A percentile compares a stretch with the other conserved stretches of the same genome.
Evolutionary conservation across 306 rosid genomes (phyloP).

Genomic region (Cucurbita argyrosperma): DNA sequence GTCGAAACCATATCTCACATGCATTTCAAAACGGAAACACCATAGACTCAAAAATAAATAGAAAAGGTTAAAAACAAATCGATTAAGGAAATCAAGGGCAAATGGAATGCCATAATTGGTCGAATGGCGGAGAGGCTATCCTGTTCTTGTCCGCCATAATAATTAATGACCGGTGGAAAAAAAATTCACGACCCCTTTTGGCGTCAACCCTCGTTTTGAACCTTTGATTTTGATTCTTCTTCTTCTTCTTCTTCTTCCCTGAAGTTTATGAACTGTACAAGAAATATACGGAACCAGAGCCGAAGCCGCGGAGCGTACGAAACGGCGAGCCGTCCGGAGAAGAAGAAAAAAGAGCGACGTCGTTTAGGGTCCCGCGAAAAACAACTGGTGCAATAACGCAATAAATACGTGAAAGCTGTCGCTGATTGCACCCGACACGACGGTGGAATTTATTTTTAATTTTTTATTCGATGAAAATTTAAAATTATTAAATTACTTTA

Average conservation of each 20-base stretch:
- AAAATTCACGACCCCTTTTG: neutral
- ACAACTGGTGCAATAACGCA: neutral
- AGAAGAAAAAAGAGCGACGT: neutral
- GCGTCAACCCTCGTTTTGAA: neutral
- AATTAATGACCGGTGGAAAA: constrained; percentile 1
- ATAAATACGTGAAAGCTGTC: neutral
- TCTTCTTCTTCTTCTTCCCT: neutral
- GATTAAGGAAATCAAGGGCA: neutral
- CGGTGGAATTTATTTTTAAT: neutral
- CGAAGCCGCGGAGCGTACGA: neutral
- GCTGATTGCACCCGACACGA: neutral
- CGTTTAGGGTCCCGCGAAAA: neutral
- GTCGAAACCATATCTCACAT: constrained; percentile 24
- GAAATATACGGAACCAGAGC: neutral
- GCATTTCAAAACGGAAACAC: constrained; percentile 1
- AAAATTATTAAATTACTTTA: neutral
- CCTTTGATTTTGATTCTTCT: neutral
- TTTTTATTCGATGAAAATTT: neutral
- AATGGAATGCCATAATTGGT: neutral
- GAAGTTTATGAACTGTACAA: neutral
- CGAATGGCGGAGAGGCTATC: neutral
- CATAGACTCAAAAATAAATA: neutral
- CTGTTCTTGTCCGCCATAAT: neutral
- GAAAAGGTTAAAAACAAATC: neutral
- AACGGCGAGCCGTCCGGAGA: neutral